Base-by-base conservation (phyloP, 345 rosid species). In the Eutrema heterophyllum region DNA sequence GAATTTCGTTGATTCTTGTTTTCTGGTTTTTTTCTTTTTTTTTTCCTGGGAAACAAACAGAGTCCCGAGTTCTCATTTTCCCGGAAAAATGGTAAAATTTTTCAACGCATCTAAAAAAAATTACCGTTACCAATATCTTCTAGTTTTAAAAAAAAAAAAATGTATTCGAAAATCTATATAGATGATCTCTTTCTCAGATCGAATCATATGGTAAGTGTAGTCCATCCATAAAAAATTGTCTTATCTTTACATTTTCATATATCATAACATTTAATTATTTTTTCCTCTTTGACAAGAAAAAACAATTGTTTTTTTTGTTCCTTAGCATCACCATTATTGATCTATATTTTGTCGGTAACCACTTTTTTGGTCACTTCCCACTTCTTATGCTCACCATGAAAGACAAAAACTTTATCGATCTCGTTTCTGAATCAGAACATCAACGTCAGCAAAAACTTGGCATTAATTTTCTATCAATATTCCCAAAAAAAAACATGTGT, bases 271-370 rank as follows among this genome's bases (percentile, higher is more conserved):
- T 44, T 14, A 15, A 46, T 46, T 8, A 26, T 46, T 16, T 21
- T 18, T 12, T 4, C 36, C 14, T 14, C 12, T 66, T 54, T 33
- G 57, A 49, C 30, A 33, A 66, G 12, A 64, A 11, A 26, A 2
- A 4, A 18, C n/a, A 2, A 4, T 0, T 4, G 0, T 6, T 36
- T 27, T 51, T 4, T 53, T 12, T 70, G 30, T 59, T 10, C 14
- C 26, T 35, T 61, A 63, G 46, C 38, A 41, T 52, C 48, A 40
- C 67, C 67, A 50, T 74, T 51, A 74, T 67, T 74, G 69, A 75
- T 68, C 64, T 35, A 53, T 21, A 64, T 75, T 75, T 53, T 61
- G 79, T 75, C 74, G 74, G 79, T 53, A 67, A n/a, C 74, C 26
- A 75, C 69, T 53, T 68, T 68, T 53, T 11, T 10, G 12, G 70